Conservation (phyloP, 2,329 filamentous ascomycete genomes). For the Coleophoma crateriformis region DNA sequence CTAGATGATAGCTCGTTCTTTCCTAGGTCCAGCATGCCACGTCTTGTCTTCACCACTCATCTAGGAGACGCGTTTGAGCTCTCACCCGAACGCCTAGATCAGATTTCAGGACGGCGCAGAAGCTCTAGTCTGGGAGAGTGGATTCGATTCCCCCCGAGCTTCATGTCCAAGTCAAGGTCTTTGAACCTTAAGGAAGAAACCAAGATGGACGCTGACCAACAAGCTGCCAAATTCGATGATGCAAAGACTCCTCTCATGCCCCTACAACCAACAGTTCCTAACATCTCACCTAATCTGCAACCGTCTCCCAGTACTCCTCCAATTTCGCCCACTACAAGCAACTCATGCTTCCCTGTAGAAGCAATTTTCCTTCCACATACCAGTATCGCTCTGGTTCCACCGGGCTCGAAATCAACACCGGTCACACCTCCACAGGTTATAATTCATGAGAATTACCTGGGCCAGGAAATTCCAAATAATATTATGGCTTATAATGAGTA, state of each 20-base stretch:
- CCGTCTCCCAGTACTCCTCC: too few relatives aligned
- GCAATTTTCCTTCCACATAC: not conserved
- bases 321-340: not conserved
- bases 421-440: too few relatives aligned
- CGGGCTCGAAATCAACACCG: not conserved
- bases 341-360: not conserved
- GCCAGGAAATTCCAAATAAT: not conserved
- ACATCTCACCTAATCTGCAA: too few relatives aligned
- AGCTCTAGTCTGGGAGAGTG: not conserved
- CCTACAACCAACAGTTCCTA: too few relatives aligned
- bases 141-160: not conserved
- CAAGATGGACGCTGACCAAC: too few relatives aligned
- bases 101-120: not conserved
- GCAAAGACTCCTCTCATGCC: too few relatives aligned
- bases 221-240: too few relatives aligned
- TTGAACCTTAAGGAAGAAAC: too few relatives aligned
- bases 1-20: too few relatives aligned
- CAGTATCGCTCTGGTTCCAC: not conserved
- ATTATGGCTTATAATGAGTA: conserved; percentile 23
- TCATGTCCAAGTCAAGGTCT: too few relatives aligned
- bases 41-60: not conserved
- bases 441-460: not conserved
- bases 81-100: not conserved
- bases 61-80: not conserved
- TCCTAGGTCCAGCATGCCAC: too few relatives aligned